Evolutionary conservation across 805 yeast species (phyloP).

Genomic region (Suhomyces faveliae): DNA sequence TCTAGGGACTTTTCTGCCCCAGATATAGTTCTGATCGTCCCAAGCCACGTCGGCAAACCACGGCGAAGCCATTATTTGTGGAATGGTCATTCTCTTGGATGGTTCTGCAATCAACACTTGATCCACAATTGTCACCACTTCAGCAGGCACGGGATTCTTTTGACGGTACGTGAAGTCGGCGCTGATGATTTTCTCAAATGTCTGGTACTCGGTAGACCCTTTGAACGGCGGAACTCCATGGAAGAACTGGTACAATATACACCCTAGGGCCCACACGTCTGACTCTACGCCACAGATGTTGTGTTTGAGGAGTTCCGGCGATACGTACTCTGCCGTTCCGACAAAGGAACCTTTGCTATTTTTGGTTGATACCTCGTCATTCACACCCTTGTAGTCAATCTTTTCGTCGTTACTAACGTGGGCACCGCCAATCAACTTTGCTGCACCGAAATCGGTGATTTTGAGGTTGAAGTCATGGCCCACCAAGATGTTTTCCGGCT

Average conservation of each 20-base stretch:
- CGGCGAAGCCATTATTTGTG: constrained; percentile 30
- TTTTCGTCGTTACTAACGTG: constrained; percentile 34
- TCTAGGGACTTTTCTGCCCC: constrained; percentile 31
- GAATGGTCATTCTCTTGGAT: constrained; percentile 27
- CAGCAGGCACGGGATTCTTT: constrained; percentile 26
- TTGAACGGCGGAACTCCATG: constrained; percentile 88
- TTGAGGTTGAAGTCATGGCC: constrained; percentile 84
- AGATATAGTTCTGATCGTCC: constrained; percentile 39
- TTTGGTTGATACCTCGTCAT: constrained; percentile 18
- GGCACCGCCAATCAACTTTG: constrained; percentile 56
- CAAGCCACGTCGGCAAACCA: constrained; percentile 43
- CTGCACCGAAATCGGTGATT: constrained; percentile 98
- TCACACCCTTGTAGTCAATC: constrained; percentile 30
- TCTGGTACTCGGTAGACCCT: constrained; percentile 78
- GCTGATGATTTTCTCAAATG: constrained; percentile 83
- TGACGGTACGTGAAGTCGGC: constrained; percentile 58
- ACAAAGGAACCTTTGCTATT: constrained; percentile 69
- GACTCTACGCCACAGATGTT: constrained; percentile 81
- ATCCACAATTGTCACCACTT: constrained; percentile 32
- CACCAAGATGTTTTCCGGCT: constrained; percentile 89
- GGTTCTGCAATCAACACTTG: constrained; percentile 34
- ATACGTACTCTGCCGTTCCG: constrained; percentile 96
- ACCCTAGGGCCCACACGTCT: constrained; percentile 94
- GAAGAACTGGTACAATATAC: constrained; percentile 79
- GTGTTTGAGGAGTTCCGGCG: constrained; percentile 80